These are phyloP conservation scores for Mitosporidium daphniae DNA, from an alignment of 371 early-diverging fungal genomes.

Conservation along the genomic window DNA sequence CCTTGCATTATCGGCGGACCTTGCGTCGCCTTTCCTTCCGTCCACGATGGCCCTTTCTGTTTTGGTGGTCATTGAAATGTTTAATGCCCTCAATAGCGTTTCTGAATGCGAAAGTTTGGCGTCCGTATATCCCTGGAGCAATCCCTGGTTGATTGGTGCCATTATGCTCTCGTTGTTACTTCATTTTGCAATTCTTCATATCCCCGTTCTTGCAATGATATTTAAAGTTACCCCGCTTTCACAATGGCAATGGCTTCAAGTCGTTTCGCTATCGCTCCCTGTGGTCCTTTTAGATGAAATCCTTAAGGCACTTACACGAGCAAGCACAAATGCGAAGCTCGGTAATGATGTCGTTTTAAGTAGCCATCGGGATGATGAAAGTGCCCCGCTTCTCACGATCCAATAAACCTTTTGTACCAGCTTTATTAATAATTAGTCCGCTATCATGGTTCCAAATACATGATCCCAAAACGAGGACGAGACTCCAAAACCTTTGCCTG, in stretches of 20 bases:
- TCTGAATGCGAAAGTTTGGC: conserved; percentile 64
- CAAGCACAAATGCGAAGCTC: too few species aligned
- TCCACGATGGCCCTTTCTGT: conserved; percentile 72
- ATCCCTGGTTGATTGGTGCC: conserved; percentile 41
- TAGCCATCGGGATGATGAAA: too few species aligned
- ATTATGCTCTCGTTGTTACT: conserved; percentile 46
- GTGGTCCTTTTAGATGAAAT: conserved; percentile 60
- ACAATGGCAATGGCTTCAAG: conserved; percentile 48
- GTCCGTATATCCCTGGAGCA: conserved; percentile 48
- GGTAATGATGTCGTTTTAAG: too few species aligned
- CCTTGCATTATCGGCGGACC: too few species aligned
- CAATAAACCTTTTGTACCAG: too few species aligned
- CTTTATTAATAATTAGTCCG: too few species aligned
- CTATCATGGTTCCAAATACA: too few species aligned
- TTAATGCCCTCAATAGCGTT: conserved; percentile 56
- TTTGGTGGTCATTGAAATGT: conserved; percentile 77
- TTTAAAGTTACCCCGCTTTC: conserved; percentile 52
- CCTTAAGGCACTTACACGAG: too few species aligned
- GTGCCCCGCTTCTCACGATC: too few species aligned
- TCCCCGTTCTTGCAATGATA: conserved; percentile 35
- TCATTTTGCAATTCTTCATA: conserved; percentile 66
- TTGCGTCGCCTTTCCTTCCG: too few species aligned
- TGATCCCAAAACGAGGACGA: too few species aligned
- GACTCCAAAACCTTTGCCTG: too few species aligned
- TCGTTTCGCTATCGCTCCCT: conserved; percentile 42